Base-by-base conservation (phyloP, 768 basidiomycete species). In the Inosperma sp. region DNA sequence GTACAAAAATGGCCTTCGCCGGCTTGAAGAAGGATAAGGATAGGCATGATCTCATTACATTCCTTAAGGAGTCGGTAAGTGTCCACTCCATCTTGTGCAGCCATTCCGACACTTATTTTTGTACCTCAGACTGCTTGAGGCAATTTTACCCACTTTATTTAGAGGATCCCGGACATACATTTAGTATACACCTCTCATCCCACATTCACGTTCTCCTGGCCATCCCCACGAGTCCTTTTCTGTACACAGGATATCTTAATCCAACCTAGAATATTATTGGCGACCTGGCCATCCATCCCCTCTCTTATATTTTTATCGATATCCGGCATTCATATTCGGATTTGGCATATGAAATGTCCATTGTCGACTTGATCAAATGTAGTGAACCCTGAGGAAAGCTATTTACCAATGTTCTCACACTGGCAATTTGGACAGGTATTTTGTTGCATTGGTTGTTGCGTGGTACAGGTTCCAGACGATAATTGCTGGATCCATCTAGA, bases 11-110 rank as follows among this genome's bases (percentile, higher is more conserved):
- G 94, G 94, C 93, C 51, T 97, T 96, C 61, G 93, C 93, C 58
- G 95, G 95, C 63, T 73, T 98, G 68, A 98, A 97, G 86, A 98
- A 97, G 82, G 91, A 91, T 8, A 92, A 93, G 80, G 94, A 97
- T 69, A 85, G 94, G 74, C 88, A 83, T 67, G 94, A 98, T 74
- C 84, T 98, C 62, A 80, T 97, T 63, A 82, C 93, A 52, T 82
- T 77, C 67, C 76, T 94, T 62, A 88, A 88, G 77, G 80, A 84
- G 45, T 64, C 80, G 49, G 88, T 89, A 63, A 56, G 86, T 74
- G 4, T 16, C 17, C 16, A 16, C 47, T 45, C 7, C 17, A 8
- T 43, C 14, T 30, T 22, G 25, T 30, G 22, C 1, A 13, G n/a
- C 31, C 17, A n/a, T 4, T 25, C 19, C 50, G 13, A 34, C 14